These are phyloP conservation scores for Ochetophila trinervis DNA, from an alignment of 306 rosid species.

Conservation along the genomic window DNA sequence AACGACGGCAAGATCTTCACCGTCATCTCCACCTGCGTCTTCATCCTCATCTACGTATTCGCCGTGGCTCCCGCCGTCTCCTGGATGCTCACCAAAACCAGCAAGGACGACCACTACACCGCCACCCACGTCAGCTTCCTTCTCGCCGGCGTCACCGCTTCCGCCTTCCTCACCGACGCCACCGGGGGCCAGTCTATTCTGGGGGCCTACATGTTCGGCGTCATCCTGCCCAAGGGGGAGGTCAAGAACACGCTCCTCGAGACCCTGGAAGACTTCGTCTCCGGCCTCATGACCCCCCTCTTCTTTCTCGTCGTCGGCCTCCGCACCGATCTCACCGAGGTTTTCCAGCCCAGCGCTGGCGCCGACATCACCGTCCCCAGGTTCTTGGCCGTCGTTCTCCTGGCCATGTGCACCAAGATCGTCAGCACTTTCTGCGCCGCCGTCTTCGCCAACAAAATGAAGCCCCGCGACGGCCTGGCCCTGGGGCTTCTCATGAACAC, in stretches of 20 bases:
- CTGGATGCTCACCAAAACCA: slow-evolving; percentile 14
- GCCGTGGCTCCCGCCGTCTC: slow-evolving; percentile 29
- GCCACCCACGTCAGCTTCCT: slow-evolving; percentile 27
- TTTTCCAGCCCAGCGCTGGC: background rate
- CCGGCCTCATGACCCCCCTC: slow-evolving; percentile 30
- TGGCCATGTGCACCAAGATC: slow-evolving; percentile 30
- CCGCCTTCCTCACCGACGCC: slow-evolving; percentile 20
- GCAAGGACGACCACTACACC: slow-evolving; percentile 29
- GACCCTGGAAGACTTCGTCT: slow-evolving; percentile 32
- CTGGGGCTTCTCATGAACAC: slow-evolving; percentile 45
- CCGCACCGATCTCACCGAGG: slow-evolving; percentile 8
- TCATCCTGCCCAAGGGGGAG: slow-evolving; percentile 44
- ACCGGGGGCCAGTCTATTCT: slow-evolving; percentile 39
- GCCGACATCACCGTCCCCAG: background rate
- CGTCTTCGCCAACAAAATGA: slow-evolving; percentile 25
- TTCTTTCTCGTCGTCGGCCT: slow-evolving; percentile 35
- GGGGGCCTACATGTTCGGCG: slow-evolving; percentile 45
- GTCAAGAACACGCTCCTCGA: slow-evolving; percentile 26
- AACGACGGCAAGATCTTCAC: slow-evolving; percentile 6
- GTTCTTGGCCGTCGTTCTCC: background rate
- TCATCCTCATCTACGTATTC: slow-evolving; percentile 1
- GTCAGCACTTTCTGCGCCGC: slow-evolving; percentile 29
- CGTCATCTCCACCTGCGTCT: slow-evolving; percentile 17
- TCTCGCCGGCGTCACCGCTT: slow-evolving; percentile 18
- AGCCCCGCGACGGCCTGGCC: slow-evolving; percentile 28